These are phyloP conservation scores for Fomitiporia mediterranea DNA, from an alignment of 1,284 basidiomycete species.

Conservation along the genomic window DNA sequence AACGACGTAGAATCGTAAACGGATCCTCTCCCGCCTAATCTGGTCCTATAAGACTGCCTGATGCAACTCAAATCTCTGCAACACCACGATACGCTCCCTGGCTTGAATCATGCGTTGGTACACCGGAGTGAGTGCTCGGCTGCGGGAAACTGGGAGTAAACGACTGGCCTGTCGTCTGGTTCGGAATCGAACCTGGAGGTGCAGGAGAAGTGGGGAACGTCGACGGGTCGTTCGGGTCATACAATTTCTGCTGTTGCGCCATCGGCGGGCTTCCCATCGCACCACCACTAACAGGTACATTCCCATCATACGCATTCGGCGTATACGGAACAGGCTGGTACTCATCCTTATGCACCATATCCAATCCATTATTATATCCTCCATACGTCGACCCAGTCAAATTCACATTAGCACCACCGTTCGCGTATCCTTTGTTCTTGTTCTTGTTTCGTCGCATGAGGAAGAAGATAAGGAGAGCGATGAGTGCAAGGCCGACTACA, in stretches of 20 bases:
- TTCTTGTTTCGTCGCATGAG: slow-evolving; percentile 7
- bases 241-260: neutral
- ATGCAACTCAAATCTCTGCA: slow-evolving; percentile 13
- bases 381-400: slow-evolving; percentile 1
- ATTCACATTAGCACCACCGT: slow-evolving; percentile 1
- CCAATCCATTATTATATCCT: neutral
- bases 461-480: slow-evolving; percentile 33
- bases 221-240: slow-evolving; percentile 20
- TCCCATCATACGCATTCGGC: neutral
- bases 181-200: neutral
- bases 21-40: too few species aligned
- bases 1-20: too few species aligned
- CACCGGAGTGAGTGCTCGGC: neutral
- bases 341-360: neutral
- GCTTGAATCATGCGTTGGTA: neutral
- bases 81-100: slow-evolving; percentile 18
- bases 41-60: too few species aligned
- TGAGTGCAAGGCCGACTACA: slow-evolving; percentile 30
- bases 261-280: neutral
- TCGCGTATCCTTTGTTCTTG: neutral
- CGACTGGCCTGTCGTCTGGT: slow-evolving; percentile 9
- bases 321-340: slow-evolving; percentile 7
- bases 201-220: slow-evolving; percentile 16
- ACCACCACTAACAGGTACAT: neutral
- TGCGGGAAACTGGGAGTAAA: neutral